Percentiles rank a stretch among this genome's conserved stretches.
Evolutionary conservation across 371 early-diverging fungal species (phyloP).

Genomic region (Funneliformis caledonium): DNA sequence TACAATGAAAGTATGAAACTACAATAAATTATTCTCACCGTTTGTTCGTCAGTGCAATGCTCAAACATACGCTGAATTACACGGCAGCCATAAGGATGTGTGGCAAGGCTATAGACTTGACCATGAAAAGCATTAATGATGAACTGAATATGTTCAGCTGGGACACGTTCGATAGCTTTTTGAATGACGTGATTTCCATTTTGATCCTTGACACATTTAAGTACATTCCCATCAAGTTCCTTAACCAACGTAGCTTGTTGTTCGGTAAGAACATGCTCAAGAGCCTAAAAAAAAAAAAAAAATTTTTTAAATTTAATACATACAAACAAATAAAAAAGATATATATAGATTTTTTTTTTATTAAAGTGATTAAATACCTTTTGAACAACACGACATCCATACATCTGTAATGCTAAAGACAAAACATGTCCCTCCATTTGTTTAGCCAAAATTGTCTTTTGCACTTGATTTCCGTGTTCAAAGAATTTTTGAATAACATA

Average conservation of each 20-base stretch:
- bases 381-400: conserved; percentile 99
- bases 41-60: conserved; percentile 90
- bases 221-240: conserved; percentile 93
- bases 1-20: background rate
- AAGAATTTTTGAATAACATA: conserved; percentile 99
- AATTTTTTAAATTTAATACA: background rate
- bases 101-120: conserved; percentile 95
- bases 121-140: conserved; percentile 97
- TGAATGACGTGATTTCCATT: conserved; percentile 99
- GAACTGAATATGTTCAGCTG: conserved; percentile 91
- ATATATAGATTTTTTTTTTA: conserved; percentile 7
- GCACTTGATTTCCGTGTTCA: conserved; percentile 91
- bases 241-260: conserved; percentile 90
- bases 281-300: conserved; percentile 54
- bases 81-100: conserved; percentile 99
- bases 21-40: conserved; percentile 52
- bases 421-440: conserved; percentile 96
- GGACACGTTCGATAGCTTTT: conserved; percentile 98
- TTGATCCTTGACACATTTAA: conserved; percentile 99
- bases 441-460: conserved; percentile 85
- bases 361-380: conserved; percentile 55
- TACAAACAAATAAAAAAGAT: background rate
- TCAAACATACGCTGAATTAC: conserved; percentile 99
- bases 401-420: conserved; percentile 97
- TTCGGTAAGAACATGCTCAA: conserved; percentile 91